Evolutionary conservation across 1,284 basidiomycete genomes (phyloP), one percentile per base, ranked within the genome.

Genomic region (Entoloma clypeatum): DNA sequence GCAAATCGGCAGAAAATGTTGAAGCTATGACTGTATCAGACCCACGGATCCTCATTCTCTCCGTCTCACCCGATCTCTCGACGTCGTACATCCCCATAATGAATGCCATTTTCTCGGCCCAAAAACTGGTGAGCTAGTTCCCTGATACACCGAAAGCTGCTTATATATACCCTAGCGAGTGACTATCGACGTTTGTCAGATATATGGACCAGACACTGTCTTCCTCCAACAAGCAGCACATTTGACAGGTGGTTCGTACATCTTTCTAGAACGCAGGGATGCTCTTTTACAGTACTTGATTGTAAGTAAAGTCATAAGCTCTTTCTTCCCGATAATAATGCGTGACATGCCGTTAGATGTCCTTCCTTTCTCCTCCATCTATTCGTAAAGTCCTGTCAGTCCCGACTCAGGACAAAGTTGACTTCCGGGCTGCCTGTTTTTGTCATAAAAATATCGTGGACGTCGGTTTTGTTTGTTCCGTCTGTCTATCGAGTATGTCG

Each of bases 41-140:
- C 56, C 84, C 92, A 0, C 77, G 92, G 18, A 91, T 99, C 44
- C 75, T 98, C 42, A 79, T 99, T 44, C 69, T 99, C 39, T 94
- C 92, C 41, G 92, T 93, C 29, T 96, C 94, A 1, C 89, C 89
- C 2, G 88, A 93, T 63, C 74, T 86, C 11, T 86, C 89, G 5
- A 78, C 84, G 1, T 87, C 91, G 19, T 95, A 95, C 62, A 95
- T 99, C 39, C 90, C 95, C 8, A 82, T 99, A 61, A 99, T 99
- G 96, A 99, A 99, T 61, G 88, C 92, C 43, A 98, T 99, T 39
- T 99, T 99, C 67, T 94, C 93, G 3, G 96, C 96, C 1, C 96
- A 99, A 62, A 99, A 99, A 68, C 75, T 92, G 44, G 92, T 88
- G 49, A 54, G 79, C 40, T 27, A 19, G 16, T 65, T 40, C 36